Evolutionary conservation across 805 yeast genomes (phyloP), one percentile per base, ranked within the genome.

Genomic region (Metschnikowia continentalis): DNA sequence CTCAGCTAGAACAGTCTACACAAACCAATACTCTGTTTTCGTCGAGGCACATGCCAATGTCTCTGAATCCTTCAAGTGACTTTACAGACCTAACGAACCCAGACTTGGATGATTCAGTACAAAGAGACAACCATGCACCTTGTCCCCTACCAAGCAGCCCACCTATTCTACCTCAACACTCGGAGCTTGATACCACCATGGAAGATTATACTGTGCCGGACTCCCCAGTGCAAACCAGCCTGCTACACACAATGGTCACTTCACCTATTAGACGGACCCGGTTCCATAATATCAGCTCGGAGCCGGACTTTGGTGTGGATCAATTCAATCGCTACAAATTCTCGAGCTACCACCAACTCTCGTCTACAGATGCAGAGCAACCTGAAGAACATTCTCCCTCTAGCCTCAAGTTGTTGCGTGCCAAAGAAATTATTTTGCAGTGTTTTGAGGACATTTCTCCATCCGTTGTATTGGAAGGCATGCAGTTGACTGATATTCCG

Each of bases 231-330:
- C 51, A 35, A 11, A 49, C 22, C 22, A 36, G 46, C 19, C 37
- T 54, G 14, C 45, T 52, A 20, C 46, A 50, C 35, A 56, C 60
- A 3, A 26, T 35, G 15, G 32, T 44, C 8, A 44, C 47, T 6
- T 44, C 47, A 13, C 47, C 47, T 5, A 44, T 44, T 13, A 22
- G 40, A 14, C 15, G 33, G 37, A 26, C 47, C 10, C 48, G 49
- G 17, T 15, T 44, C 14, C 40, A 44, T 17, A 26, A 35, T 26
- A 35, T 44, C 17, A 66, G 75, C 52, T 67, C 73, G 10, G 77
- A 72, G 23, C 66, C 78, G 7, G 79, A 74, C 52, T 76, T 79
- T 54, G 84, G 83, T 0, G 69, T 80, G 30, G 84, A 80, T 56
- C 67, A 71, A 47, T 78, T 78, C 54, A 72, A 74, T 51, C 60